Base-by-base conservation (phyloP, 305 asterid genomes). In the Rubia occidens region DNA sequence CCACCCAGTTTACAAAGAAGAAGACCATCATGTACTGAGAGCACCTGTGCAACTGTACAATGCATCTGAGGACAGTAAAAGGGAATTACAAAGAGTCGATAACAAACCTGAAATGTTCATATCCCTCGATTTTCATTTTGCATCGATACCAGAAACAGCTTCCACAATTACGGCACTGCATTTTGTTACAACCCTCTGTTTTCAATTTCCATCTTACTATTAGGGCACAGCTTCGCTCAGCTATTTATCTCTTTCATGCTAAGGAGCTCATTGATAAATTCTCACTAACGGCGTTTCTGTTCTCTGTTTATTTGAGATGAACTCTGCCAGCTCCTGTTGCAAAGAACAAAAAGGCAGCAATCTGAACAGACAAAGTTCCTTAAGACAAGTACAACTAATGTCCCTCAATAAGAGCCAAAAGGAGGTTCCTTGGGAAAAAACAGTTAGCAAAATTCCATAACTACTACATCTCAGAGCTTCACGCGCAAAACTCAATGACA, bases 131-230 rank as follows among this genome's bases (percentile, higher is more conserved):
- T 21, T 86, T 84, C 75, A 81, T 42, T 73, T 80, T 84, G 80
- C 97, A 93, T 32, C 82, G 84, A 67, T 88, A 87, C 86, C 97
- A 93, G 83, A 93, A 93, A 75, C 78, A 85, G 51, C 71, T 68
- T 68, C 95, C 96, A 75, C 97, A 93, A 74, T 88, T 93, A 4
- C 77, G 64, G 67, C 97, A 93, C 67, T 67, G 85, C 85, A 93
- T 88, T 81, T 90, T 93, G 79, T 93, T 93, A 91, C 98, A 93
- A 69, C 97, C 98, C 81, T 85, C 98, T 29, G 84, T 82, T 85
- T 39, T 94, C 82, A 73, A 90, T 90, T 51, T 95, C 96, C 90
- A 88, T 90, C 79, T 85, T 87, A 82, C 98, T 90, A 39, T 87
- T 77, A 78, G 98, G 98, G 84, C 97, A 93, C 76, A 78, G 96